These are phyloP conservation scores for Fusarium sp. DNA, from an alignment of 2,329 filamentous ascomycete species.

Conservation along the genomic window DNA sequence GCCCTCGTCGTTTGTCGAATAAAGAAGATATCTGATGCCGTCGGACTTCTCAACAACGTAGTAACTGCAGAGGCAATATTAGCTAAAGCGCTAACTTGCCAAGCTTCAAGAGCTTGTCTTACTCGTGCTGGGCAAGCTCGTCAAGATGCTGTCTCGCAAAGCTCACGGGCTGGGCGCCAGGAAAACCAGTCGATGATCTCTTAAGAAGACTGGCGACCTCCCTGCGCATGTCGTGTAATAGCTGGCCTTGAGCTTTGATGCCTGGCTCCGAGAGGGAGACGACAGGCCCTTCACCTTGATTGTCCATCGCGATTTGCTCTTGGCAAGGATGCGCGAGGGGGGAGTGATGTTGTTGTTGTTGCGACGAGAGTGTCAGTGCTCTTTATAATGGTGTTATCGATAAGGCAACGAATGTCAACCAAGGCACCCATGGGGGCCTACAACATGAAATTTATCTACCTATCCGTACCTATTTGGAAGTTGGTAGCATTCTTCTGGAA, in stretches of 20 bases:
- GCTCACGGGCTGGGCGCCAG: conserved; percentile 93
- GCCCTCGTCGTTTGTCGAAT: conserved; percentile 77
- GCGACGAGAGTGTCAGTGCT: conserved; percentile 14
- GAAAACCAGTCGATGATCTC: conserved; percentile 77
- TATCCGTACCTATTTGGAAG: neutral
- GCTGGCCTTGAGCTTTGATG: conserved; percentile 72
- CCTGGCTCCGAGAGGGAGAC: conserved; percentile 71
- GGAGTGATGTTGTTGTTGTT: conserved; percentile 17
- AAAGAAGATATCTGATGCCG: conserved; percentile 94
- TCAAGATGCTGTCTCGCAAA: conserved; percentile 85
- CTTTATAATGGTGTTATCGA: conserved; percentile 29
- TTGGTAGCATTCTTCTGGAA: neutral
- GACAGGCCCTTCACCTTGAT: conserved; percentile 55
- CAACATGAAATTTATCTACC: neutral
- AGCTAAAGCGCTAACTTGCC: neutral
- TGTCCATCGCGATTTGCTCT: conserved; percentile 48
- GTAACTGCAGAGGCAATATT: conserved; percentile 68
- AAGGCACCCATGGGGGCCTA: neutral
- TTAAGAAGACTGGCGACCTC: conserved; percentile 83
- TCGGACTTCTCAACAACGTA: conserved; percentile 99
- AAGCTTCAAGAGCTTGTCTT: conserved; percentile 45
- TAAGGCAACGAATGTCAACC: conserved; percentile 13
- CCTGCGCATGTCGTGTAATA: conserved; percentile 73
- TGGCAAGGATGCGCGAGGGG: conserved; percentile 5
- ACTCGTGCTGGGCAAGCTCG: conserved; percentile 86